Evolutionary conservation across 768 basidiomycete species (phyloP).

Genomic region (Boletus edulis): DNA sequence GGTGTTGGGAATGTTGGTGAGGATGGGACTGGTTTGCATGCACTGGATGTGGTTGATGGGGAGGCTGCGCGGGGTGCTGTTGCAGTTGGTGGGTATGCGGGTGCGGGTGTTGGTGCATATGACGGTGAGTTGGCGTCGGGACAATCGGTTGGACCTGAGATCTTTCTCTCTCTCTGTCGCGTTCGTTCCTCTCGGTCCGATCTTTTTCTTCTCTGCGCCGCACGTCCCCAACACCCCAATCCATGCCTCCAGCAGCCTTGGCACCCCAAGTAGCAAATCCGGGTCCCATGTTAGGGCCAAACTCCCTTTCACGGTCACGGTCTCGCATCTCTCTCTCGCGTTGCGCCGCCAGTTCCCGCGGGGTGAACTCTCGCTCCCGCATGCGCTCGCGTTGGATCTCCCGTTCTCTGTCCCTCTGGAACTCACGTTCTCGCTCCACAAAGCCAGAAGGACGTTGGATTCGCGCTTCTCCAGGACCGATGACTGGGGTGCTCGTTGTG

Average conservation of each 20-base stretch:
- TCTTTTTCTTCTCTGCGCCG: slow-evolving; percentile 37
- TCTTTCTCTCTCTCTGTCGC: slow-evolving; percentile 32
- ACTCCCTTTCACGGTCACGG: slow-evolving; percentile 22
- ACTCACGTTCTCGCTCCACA: slow-evolving; percentile 33
- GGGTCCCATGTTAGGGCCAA: slow-evolving; percentile 22
- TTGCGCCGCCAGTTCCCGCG: slow-evolving; percentile 18
- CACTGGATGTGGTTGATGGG: slow-evolving; percentile 24
- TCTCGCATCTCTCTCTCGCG: slow-evolving; percentile 27
- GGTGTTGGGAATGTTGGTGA: slow-evolving; percentile 35
- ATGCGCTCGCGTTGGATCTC: slow-evolving; percentile 30
- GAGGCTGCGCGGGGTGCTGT: slow-evolving; percentile 18
- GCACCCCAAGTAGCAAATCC: slow-evolving; percentile 31
- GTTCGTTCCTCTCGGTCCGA: slow-evolving; percentile 21
- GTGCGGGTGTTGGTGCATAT: slow-evolving; percentile 32
- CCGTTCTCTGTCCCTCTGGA: slow-evolving; percentile 24
- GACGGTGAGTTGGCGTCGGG: slow-evolving; percentile 28
- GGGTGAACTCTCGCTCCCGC: slow-evolving; percentile 19
- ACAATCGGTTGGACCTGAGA: slow-evolving; percentile 24
- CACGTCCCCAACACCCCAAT: slow-evolving; percentile 33
- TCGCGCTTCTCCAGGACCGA: slow-evolving; percentile 19
- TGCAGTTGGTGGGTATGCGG: slow-evolving; percentile 36
- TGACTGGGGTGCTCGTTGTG: slow-evolving; percentile 12
- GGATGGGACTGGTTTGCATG: slow-evolving; percentile 31
- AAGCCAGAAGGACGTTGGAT: slow-evolving; percentile 23
- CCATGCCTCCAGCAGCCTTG: slow-evolving; percentile 31